Base-by-base conservation (phyloP, 768 basidiomycete species). In the Tricholoma bakamatsutake region DNA sequence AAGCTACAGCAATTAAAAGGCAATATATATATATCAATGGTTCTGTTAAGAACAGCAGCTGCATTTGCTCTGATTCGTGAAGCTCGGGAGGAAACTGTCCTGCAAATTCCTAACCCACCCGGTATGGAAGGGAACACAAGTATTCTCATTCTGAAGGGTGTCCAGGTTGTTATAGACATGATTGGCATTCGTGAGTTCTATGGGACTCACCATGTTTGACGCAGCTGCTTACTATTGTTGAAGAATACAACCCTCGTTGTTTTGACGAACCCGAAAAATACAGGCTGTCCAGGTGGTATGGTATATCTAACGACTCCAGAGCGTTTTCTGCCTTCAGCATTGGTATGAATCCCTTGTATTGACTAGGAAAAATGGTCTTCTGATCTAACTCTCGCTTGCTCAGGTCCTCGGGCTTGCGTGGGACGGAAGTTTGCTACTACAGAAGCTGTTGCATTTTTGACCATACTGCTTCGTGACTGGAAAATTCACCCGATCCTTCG, bases 401-500 rank as follows among this genome's bases (percentile, higher is more conserved):
- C 17, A 50, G 50, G 78, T 68, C 80, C 80, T 28, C 75, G 82
- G 13, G 71, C 71, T 4, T 85, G 83, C 57, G 66, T 83, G 11
- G 83, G 83, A 4, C 69, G 79, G 27, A 80, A 75, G 56, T 85
- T 85, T 59, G 80, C 83, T 3, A 71, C 73, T 0, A 74, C 71
- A 0, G 81, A 85, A 61, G 71, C 74, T 2, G 74, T 84, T 15
- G 76, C 74, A 46, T 80, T 84, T 69, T 71, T 85, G 17, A 72
- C 80, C 1, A 66, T 73, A 60, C 60, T 84, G 6, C 64, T 83
- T 17, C 71, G 78, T 15, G 82, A 84, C 43, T 84, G 77, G 77
- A 71, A 67, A 28, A 63, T 85, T 10, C 75, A 78, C 50, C 79
- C 80, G 0, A 50, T 73, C 17, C 62, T 82, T 24, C 59, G 66